Conservation (phyloP, 306 rosid species). For the Hippophae tibetana region DNA sequence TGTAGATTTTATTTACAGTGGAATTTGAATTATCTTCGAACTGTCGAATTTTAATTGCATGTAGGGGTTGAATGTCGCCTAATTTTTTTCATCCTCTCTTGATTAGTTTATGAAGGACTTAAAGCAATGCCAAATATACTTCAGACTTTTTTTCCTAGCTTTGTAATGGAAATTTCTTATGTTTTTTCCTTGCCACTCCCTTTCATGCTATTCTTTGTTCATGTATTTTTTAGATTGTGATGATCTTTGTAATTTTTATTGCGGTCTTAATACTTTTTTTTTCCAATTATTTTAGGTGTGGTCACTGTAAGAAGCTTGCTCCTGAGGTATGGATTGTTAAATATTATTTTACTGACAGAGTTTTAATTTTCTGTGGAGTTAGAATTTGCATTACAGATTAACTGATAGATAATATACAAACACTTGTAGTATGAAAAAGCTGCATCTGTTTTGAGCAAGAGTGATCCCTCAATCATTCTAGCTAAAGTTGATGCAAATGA, state of each 20-base stretch:
- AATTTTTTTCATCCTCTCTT: background rate
- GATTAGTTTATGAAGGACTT: background rate
- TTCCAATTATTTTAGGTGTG: conserved; percentile 51
- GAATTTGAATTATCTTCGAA: background rate
- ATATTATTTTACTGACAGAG: background rate
- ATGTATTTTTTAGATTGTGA: background rate
- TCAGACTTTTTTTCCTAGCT: no score
- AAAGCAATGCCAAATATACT: no score
- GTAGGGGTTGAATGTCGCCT: background rate
- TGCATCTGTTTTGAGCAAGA: conserved; percentile 62
- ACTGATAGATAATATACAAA: background rate
- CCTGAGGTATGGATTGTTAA: conserved; percentile 65
- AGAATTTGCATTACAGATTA: background rate
- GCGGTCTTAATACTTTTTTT: background rate
- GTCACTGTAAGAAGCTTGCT: conserved; percentile 89
- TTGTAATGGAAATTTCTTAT: no score
- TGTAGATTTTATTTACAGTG: background rate
- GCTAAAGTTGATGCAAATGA: conserved; percentile 84
- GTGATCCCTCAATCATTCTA: conserved; percentile 57
- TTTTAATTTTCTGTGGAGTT: background rate
- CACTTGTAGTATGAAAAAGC: conserved; percentile 70
- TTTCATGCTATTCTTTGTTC: background rate
- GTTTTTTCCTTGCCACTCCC: background rate
- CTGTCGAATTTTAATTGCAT: conserved; percentile 11
- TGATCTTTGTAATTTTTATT: background rate